These are phyloP conservation scores for Cutaneotrichosporon cyanovorans DNA, from an alignment of 1,284 basidiomycete species.

Conservation along the genomic window DNA sequence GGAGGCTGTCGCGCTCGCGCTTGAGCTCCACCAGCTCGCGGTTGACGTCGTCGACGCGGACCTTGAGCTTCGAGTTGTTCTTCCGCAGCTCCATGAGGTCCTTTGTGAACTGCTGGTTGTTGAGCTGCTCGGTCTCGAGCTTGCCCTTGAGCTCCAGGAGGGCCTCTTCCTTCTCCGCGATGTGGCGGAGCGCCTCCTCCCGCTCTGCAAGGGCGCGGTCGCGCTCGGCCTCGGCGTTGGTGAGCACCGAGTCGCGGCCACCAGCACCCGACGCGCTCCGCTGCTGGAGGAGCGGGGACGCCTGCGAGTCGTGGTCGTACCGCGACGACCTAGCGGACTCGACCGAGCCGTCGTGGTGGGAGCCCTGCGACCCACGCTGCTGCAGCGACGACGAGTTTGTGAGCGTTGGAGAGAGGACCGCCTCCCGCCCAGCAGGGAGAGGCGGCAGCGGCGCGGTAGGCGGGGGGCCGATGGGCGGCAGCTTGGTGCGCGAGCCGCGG, in stretches of 20 bases:
- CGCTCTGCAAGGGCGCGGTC: conserved; percentile 15
- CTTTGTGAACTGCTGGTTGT: conserved; percentile 19
- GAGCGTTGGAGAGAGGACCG: conserved; percentile 14
- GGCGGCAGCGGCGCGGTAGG: conserved; percentile 38
- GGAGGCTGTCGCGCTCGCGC: conserved; percentile 29
- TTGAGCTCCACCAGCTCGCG: conserved; percentile 22
- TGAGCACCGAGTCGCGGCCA: conserved; percentile 11
- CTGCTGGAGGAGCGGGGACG: conserved; percentile 4
- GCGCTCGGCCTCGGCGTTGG: conserved; percentile 10
- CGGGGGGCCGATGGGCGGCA: conserved; percentile 39
- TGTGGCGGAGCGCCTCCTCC: conserved; percentile 11
- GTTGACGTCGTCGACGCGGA: conserved; percentile 26
- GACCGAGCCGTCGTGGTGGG: conserved; percentile 13
- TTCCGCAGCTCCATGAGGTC: conserved; percentile 22
- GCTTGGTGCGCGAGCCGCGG: conserved; percentile 16
- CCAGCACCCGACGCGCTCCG: neutral
- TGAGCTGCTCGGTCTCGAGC: conserved; percentile 12
- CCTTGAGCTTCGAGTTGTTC: conserved; percentile 33
- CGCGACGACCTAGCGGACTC: conserved; percentile 13
- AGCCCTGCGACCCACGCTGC: neutral
- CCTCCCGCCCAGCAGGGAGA: conserved; percentile 24
- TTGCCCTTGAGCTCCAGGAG: conserved; percentile 10
- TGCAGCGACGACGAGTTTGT: conserved; percentile 11
- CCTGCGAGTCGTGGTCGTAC: conserved; percentile 17
- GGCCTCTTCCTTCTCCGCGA: conserved; percentile 9